Conservation (phyloP, 2,329 filamentous ascomycete genomes). For the Botrytis tulipae region DNA sequence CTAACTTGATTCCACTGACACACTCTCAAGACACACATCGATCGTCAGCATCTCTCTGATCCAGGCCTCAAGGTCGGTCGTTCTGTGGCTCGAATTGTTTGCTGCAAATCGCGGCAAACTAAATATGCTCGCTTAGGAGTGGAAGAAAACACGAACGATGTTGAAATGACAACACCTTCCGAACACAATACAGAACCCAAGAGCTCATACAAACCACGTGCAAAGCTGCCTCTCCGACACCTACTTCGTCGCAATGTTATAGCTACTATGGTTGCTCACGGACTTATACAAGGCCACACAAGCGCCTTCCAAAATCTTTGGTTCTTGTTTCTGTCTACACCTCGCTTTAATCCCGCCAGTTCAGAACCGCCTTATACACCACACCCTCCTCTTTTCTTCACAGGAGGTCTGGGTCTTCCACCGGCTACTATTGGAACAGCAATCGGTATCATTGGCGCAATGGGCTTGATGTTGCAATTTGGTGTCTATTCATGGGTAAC, state of each 20-base stretch:
- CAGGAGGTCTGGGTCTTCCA: neutral
- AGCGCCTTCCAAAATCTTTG: neutral
- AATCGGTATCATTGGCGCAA: neutral
- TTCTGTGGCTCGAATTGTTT: neutral
- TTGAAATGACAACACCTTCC: neutral
- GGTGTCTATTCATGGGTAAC: slow-evolving; percentile 4
- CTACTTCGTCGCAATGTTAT: neutral
- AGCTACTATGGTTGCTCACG: neutral
- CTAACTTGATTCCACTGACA: neutral
- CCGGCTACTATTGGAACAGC: neutral
- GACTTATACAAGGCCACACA: neutral
- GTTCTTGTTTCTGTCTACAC: neutral
- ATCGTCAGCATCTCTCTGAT: slow-evolving; percentile 4
- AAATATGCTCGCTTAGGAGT: neutral
- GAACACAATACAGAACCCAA: neutral
- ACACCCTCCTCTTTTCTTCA: neutral
- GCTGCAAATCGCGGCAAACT: neutral
- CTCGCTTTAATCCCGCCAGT: neutral
- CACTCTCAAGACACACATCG: neutral
- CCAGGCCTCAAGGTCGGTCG: neutral
- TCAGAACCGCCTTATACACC: neutral
- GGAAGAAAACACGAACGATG: neutral
- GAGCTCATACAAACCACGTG: neutral
- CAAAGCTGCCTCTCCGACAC: neutral
- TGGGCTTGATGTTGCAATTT: neutral